These are phyloP conservation scores for Leccinum rimulosum DNA, from an alignment of 768 basidiomycete species.

Conservation along the genomic window DNA sequence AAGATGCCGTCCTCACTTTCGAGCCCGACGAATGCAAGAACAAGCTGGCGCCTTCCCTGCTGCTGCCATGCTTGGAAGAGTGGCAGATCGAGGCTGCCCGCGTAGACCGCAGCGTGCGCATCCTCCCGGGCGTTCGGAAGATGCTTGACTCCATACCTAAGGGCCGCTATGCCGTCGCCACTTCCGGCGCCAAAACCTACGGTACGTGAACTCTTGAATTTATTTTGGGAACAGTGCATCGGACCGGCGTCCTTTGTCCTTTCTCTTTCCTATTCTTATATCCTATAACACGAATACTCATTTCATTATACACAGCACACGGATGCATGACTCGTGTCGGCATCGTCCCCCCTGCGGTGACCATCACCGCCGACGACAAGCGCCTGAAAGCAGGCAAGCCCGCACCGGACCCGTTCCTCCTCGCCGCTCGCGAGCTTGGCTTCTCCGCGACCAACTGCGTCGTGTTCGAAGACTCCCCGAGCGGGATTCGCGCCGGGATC, in stretches of 20 bases:
- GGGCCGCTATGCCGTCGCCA: constrained; percentile 70
- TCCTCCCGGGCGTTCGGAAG: constrained; percentile 65
- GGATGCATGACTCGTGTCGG: constrained; percentile 73
- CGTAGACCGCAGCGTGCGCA: constrained; percentile 63
- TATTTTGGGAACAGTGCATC: neutral
- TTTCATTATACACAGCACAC: constrained; percentile 37
- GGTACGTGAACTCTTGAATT: constrained; percentile 36
- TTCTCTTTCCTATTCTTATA: neutral
- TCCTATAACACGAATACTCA: neutral
- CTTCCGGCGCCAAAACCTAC: constrained; percentile 71
- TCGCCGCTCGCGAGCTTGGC: constrained; percentile 57
- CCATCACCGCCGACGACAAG: constrained; percentile 75
- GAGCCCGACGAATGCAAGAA: constrained; percentile 24
- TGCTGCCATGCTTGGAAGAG: constrained; percentile 38
- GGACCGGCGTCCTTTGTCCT: neutral
- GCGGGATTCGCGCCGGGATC: constrained; percentile 65
- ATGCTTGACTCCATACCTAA: constrained; percentile 65
- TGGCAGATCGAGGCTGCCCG: constrained; percentile 56
- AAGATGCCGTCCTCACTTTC: constrained; percentile 28
- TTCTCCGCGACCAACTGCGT: constrained; percentile 59
- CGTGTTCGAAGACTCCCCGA: constrained; percentile 75
- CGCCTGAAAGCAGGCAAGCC: constrained; percentile 66
- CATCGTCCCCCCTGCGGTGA: constrained; percentile 63
- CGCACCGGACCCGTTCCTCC: constrained; percentile 62
- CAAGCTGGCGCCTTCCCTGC: neutral